Conservation (phyloP, 805 yeast genomes). For the Candida wancherniae region DNA sequence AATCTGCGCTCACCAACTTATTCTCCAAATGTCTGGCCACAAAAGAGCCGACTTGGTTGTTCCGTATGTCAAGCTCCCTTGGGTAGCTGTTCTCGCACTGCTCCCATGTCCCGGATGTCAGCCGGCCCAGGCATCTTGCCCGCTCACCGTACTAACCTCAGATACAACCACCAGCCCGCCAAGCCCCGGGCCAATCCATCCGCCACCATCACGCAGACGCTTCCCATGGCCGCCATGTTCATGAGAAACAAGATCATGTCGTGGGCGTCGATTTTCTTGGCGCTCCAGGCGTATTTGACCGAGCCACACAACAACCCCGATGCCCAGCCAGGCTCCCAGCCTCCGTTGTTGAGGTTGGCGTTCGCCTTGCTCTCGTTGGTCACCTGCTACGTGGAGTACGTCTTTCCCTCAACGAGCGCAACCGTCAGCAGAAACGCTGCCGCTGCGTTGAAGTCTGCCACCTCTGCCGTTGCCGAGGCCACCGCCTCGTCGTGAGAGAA, state of each 20-base stretch:
- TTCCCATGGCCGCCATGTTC: conserved; percentile 69
- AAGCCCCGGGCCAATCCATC: conserved; percentile 43
- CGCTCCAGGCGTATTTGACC: conserved; percentile 45
- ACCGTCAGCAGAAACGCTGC: conserved; percentile 20
- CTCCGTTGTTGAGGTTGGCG: conserved; percentile 43
- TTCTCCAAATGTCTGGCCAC: conserved; percentile 12
- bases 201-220: conserved; percentile 48
- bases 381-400: conserved; percentile 52
- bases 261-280: conserved; percentile 52
- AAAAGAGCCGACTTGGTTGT: conserved; percentile 15
- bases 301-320: conserved; percentile 35
- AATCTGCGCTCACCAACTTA: not conserved
- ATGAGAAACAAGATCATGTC: conserved; percentile 51
- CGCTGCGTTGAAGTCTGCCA: conserved; percentile 9
- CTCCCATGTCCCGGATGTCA: too few species aligned
- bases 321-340: conserved; percentile 29
- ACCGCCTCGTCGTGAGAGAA: conserved; percentile 5
- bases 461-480: conserved; percentile 14
- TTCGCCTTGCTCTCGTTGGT: conserved; percentile 45
- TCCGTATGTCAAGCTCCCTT: conserved; percentile 9
- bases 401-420: conserved; percentile 42
- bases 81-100: not conserved
- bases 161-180: conserved; percentile 47
- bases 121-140: too few species aligned
- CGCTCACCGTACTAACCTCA: conserved; percentile 18